phyloP scores from a whole-genome alignment of 305 asterid species.

The Stenogyne calaminthoides region DNA sequence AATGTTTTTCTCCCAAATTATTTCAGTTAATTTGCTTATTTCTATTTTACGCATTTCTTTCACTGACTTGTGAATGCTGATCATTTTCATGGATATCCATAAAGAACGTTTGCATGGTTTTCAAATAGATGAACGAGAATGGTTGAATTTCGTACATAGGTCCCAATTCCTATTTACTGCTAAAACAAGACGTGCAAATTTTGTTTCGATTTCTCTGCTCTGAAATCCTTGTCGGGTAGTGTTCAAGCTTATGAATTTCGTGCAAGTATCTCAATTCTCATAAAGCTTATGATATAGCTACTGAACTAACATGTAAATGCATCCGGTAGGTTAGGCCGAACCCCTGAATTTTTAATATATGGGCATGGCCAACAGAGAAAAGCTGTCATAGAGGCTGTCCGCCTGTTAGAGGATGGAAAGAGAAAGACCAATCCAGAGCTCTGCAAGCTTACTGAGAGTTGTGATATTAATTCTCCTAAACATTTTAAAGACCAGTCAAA shows the following conservation, averaged over 20 bases:
- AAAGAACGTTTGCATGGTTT: conserved; percentile 1
- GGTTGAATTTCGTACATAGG: conserved; percentile 15
- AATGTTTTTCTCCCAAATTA: too few relatives aligned
- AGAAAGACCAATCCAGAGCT: conserved; percentile 43
- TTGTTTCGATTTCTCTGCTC: not conserved
- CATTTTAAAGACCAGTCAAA: conserved; percentile 84
- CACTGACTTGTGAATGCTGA: conserved; percentile 12
- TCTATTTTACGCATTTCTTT: not conserved
- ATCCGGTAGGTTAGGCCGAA: conserved; percentile 79
- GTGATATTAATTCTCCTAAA: conserved; percentile 60
- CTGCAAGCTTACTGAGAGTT: conserved; percentile 45
- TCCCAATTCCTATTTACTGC: conserved; percentile 9
- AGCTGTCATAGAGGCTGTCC: conserved; percentile 89
- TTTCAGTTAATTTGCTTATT: not conserved
- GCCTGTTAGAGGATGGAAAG: conserved; percentile 71
- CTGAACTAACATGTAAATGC: conserved; percentile 31
- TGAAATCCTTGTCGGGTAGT: conserved; percentile 11
- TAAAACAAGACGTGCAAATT: conserved; percentile 20
- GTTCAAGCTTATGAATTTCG: conserved; percentile 10
- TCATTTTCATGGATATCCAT: conserved; percentile 14
- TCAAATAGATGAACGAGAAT: not conserved
- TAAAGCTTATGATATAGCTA: not conserved
- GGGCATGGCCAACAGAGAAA: conserved; percentile 98
- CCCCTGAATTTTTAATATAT: conserved; percentile 75
- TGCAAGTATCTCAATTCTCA: conserved; percentile 7